Base-by-base conservation (phyloP, 2,329 filamentous ascomycete genomes). In the Calonectria hongkongensis region DNA sequence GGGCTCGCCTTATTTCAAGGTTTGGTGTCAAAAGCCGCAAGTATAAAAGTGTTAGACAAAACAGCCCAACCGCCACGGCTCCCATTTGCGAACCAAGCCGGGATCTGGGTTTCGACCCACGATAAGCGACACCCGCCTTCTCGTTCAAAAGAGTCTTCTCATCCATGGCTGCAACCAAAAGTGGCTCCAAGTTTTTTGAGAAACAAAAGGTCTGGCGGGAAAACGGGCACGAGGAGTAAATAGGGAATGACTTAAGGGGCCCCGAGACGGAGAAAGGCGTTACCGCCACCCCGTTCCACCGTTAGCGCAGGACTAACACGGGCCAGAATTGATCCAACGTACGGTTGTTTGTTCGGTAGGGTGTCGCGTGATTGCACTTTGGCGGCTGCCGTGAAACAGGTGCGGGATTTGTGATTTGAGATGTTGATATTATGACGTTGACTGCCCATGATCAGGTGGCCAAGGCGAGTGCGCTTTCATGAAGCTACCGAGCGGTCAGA, bases 121-220 rank as follows among this genome's bases (percentile, higher is more conserved):
- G 30, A 47, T 18, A 3, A n/a, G 4, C 15, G 21, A 13, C 12
- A 21, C 18, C 10, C 9, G 28, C 13, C 30, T 27, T 13, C 6
- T 28, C 33, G n/a, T 12, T 51, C n/a, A 51, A 50, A 18, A 39
- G 28, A 39, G 18, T 15, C 33, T 56, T 67, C 3, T 56, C 65
- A 18, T 56, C 48, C 65, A 67, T 67, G 33, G 36, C 33, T 27
- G 15, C 33, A 13, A 36, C 33, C 12, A 18, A 33, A 33, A 7
- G 15, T 21, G 50, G 8, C 4, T 18, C 2, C 8, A n/a, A 18
- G 18, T 6, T 12, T 6, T 12, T 51, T 28, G 28, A 58, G 33
- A 15, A 39, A 39, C 54, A 9, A 33, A 15, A 10, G 9, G 9
- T 54, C 50, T n/a, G 8, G 16, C 16, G 4, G 30, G 8, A 39